Base-by-base conservation (phyloP, 768 basidiomycete species). In the Phylloporus sp. region DNA sequence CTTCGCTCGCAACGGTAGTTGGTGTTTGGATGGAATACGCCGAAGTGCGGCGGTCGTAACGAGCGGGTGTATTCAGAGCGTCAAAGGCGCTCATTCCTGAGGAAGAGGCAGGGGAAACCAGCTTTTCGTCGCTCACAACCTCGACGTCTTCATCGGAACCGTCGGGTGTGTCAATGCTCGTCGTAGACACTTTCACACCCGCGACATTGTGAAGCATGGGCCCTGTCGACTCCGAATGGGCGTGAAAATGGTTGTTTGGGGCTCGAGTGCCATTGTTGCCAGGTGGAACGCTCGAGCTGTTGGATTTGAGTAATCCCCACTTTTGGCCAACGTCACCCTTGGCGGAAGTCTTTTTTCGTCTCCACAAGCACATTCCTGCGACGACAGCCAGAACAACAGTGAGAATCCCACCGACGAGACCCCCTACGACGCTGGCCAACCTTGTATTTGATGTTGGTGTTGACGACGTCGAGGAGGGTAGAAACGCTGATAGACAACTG, bases 401-500 rank as follows among this genome's bases (percentile, higher is more conserved):
- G 3, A 71, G 55, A 2, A 68, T 17, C 3, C 69, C 76, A 5
- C 77, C 81, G 4, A 82, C 52, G 17, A 76, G 71, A 21, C 74
- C 74, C 2, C 81, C 84, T 6, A 71, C 73, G 22, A 84, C 75
- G 8, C 70, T 68, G 1, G 71, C 75, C 1, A 64, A 61, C 31
- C 73, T 73, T 7, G 62, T 57, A 5, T 56, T 49, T 14, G 67
- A 59, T 7, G 60, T 39, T 6, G 63, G 46, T 5, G 63, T 38
- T n/a, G 50, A 13, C 14, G 58, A 41, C 7, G 48, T 22, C 11
- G 54, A 37, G 15, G 61, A 29, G n/a, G 54, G n/a, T n/a, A n/a
- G n/a, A n/a, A 48, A 15, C 58, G n/a, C 20, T 33, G 43, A 15
- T 17, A 77, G 52, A 48, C 74, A 76, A 8, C 57, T 49, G 13